These are phyloP conservation scores for Termitomyces sp. DNA, from an alignment of 768 basidiomycete genomes.

Conservation along the genomic window DNA sequence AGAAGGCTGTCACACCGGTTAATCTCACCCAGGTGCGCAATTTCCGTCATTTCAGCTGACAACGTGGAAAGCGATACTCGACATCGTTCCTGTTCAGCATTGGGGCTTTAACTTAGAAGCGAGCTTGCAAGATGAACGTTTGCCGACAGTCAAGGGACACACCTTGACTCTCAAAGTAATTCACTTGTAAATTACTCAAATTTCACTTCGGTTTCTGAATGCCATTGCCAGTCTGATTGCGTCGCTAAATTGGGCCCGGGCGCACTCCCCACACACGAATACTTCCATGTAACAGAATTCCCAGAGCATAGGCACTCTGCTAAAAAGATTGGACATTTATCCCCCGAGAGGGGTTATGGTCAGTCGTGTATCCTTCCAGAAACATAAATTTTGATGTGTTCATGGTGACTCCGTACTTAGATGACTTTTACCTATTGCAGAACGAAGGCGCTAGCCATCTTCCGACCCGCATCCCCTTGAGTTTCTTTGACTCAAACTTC, in stretches of 20 bases:
- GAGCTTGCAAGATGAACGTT: constrained; percentile 42
- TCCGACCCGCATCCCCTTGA: constrained; percentile 42
- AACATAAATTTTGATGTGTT: neutral
- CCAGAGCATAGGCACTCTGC: constrained; percentile 43
- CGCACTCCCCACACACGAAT: constrained; percentile 47
- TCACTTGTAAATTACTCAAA: neutral
- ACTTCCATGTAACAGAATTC: constrained; percentile 38
- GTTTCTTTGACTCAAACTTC: constrained; percentile 32
- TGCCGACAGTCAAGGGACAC: constrained; percentile 45
- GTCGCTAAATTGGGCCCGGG: constrained; percentile 46
- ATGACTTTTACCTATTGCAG: constrained; percentile 59
- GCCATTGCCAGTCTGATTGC: constrained; percentile 38
- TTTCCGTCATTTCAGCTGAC: neutral
- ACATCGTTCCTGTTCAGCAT: constrained; percentile 37
- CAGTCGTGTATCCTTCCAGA: constrained; percentile 8
- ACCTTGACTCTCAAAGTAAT: constrained; percentile 33
- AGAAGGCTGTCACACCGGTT: constrained; percentile 55
- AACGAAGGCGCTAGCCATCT: constrained; percentile 27
- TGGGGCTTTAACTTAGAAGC: constrained; percentile 83
- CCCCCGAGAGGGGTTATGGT: constrained; percentile 61
- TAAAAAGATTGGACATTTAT: constrained; percentile 51
- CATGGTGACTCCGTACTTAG: constrained; percentile 24
- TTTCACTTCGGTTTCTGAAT: neutral
- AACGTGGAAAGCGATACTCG: neutral
- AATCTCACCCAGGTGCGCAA: constrained; percentile 66